Conservation (phyloP, 179 eudicot species). For the Heliamphora pulchella region DNA sequence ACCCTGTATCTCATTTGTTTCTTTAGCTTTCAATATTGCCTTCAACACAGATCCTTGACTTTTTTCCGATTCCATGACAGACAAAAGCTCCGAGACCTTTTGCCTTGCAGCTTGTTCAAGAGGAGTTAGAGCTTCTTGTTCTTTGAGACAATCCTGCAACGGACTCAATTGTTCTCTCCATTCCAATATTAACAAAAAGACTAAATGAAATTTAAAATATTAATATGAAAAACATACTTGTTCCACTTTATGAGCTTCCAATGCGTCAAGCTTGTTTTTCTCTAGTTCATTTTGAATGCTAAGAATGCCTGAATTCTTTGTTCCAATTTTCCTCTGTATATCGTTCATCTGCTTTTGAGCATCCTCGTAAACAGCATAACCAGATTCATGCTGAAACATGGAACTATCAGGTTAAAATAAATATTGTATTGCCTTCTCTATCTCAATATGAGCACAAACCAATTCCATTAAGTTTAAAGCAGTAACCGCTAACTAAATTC, state of each 20-base stretch:
- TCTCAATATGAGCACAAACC: not conserved
- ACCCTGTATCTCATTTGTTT: constrained; percentile 57
- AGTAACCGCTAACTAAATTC: not conserved
- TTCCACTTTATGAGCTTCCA: constrained; percentile 62
- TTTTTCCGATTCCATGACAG: constrained; percentile 77
- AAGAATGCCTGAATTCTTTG: constrained; percentile 40
- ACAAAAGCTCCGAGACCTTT: constrained; percentile 65
- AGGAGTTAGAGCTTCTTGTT: constrained; percentile 69
- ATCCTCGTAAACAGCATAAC: constrained; percentile 59
- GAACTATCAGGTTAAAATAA: constrained; percentile 9
- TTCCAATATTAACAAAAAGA: too few species aligned
- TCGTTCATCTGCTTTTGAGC: constrained; percentile 70
- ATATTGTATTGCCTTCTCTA: not conserved
- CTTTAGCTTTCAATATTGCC: constrained; percentile 83
- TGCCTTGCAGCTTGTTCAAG: constrained; percentile 89
- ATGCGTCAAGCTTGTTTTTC: constrained; percentile 46
- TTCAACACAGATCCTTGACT: constrained; percentile 88
- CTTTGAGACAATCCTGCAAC: constrained; percentile 60
- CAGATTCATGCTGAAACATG: constrained; percentile 69
- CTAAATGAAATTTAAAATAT: not conserved
- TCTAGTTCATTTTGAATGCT: constrained; percentile 43
- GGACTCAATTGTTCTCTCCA: not conserved
- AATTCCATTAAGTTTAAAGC: not conserved
- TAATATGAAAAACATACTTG: constrained; percentile 40
- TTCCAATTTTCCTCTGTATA: constrained; percentile 37